A percentile compares a stretch with the other conserved stretches of the same genome.
Evolutionary conservation across 768 basidiomycete genomes (phyloP).

Genomic region (Trametes cinnabarina): DNA sequence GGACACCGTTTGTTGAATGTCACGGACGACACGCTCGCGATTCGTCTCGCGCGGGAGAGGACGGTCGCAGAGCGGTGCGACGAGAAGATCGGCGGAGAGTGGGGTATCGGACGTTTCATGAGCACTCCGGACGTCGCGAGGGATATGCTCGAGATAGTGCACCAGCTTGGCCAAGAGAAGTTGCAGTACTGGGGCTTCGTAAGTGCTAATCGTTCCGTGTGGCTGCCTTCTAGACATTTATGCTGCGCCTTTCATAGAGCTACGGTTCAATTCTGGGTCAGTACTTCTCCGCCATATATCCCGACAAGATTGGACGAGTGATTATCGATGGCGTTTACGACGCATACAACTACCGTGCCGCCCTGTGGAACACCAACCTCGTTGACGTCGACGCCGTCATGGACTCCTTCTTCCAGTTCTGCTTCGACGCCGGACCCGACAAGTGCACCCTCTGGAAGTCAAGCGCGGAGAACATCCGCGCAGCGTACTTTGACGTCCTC

Average conservation of each 20-base stretch:
- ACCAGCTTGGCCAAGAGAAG: slow-evolving; percentile 30
- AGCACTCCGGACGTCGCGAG: slow-evolving; percentile 29
- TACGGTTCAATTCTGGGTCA: slow-evolving; percentile 23
- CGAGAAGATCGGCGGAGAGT: slow-evolving; percentile 19
- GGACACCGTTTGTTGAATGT: slow-evolving; percentile 12
- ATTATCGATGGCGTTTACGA: slow-evolving; percentile 34
- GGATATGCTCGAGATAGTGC: slow-evolving; percentile 32
- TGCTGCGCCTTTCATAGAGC: slow-evolving; percentile 4
- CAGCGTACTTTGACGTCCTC: slow-evolving; percentile 14
- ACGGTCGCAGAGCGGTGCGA: slow-evolving; percentile 8
- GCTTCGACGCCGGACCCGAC: slow-evolving; percentile 24
- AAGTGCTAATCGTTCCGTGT: not conserved
- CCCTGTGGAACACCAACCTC: slow-evolving; percentile 25
- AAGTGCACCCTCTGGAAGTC: slow-evolving; percentile 27
- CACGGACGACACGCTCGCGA: slow-evolving; percentile 6
- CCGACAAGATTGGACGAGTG: slow-evolving; percentile 31
- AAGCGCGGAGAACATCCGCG: slow-evolving; percentile 18
- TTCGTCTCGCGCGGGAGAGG: slow-evolving; percentile 8
- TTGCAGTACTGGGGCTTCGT: slow-evolving; percentile 33
- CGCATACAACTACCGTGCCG: slow-evolving; percentile 21
- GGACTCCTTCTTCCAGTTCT: slow-evolving; percentile 18
- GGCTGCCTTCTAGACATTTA: not conserved
- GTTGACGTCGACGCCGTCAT: slow-evolving; percentile 26
- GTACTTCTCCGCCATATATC: slow-evolving; percentile 32
- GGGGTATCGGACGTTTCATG: slow-evolving; percentile 23